Percentiles rank a stretch among this genome's conserved stretches.
These are phyloP conservation scores for Neospora caninum DNA, from an alignment of 169 alveolate species.

Conservation along the genomic window DNA sequence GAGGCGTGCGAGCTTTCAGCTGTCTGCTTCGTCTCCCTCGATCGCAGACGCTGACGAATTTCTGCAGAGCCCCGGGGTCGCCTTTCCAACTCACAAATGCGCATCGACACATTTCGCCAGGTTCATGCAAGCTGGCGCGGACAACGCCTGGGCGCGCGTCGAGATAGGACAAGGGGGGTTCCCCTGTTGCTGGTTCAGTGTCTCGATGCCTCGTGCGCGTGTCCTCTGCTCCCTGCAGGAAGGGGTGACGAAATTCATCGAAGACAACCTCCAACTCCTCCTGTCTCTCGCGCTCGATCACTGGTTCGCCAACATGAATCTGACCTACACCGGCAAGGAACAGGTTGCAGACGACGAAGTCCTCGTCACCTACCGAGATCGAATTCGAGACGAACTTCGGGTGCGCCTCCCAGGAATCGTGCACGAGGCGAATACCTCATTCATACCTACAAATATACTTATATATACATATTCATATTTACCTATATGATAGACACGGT, in stretches of 20 bases:
- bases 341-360: slow-evolving; percentile 52
- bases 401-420: background rate
- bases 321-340: slow-evolving; percentile 53
- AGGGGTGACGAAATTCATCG: slow-evolving; percentile 70
- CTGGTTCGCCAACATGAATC: slow-evolving; percentile 74
- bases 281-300: slow-evolving; percentile 75
- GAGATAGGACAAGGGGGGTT: no score
- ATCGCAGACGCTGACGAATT: no score
- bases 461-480: background rate
- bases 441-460: background rate
- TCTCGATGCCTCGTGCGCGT: no score
- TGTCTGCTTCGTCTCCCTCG: no score
- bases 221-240: slow-evolving; percentile 38
- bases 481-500: no score
- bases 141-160: no score
- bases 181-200: no score
- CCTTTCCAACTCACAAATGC: no score
- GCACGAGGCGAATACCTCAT: background rate
- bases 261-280: slow-evolving; percentile 71
- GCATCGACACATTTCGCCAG: no score
- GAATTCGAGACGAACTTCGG: slow-evolving; percentile 57
- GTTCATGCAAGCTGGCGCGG: no score
- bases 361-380: slow-evolving; percentile 47
- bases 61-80: no score
- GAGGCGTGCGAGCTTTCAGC: no score